phyloP scores from a whole-genome alignment of 768 basidiomycete species.

The Trametes cinnabarina region DNA sequence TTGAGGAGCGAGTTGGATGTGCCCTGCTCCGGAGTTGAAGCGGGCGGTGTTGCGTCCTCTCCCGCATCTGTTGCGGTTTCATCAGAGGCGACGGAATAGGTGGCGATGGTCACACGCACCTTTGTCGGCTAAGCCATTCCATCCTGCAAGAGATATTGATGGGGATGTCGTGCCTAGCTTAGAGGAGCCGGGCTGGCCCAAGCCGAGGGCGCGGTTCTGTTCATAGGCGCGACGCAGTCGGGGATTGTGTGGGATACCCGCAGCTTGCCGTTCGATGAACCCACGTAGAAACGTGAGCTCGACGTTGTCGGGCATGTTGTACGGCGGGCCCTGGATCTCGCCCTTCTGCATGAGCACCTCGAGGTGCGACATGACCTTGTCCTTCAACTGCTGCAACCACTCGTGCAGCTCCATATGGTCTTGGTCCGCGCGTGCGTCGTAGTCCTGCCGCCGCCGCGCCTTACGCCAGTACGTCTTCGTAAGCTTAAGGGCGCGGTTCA shows the following conservation, averaged over 20 bases:
- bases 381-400: slow-evolving; percentile 84
- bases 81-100: background rate
- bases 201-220: slow-evolving; percentile 18
- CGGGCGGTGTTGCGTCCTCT: slow-evolving; percentile 9
- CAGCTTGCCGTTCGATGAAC: slow-evolving; percentile 76
- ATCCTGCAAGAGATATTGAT: slow-evolving; percentile 20
- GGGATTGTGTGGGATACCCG: slow-evolving; percentile 77
- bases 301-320: slow-evolving; percentile 75
- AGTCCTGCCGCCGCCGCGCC: slow-evolving; percentile 72
- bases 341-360: slow-evolving; percentile 87
- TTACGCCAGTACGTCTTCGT: slow-evolving; percentile 89
- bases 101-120: slow-evolving; percentile 4
- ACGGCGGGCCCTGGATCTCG: slow-evolving; percentile 81
- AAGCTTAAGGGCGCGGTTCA: slow-evolving; percentile 76
- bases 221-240: slow-evolving; percentile 56
- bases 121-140: slow-evolving; percentile 17
- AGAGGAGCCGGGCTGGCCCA: slow-evolving; percentile 16
- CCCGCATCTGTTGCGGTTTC: background rate
- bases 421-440: slow-evolving; percentile 80
- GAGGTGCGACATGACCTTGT: slow-evolving; percentile 86
- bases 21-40: slow-evolving; percentile 7
- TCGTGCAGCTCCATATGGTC: slow-evolving; percentile 89
- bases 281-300: slow-evolving; percentile 77
- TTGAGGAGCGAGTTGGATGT: slow-evolving; percentile 16
- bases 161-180: slow-evolving; percentile 23